A percentile compares a stretch with the other conserved stretches of the same genome.
phyloP scores from a whole-genome alignment of 768 basidiomycete species.

The Mrakia hoshinonis region DNA sequence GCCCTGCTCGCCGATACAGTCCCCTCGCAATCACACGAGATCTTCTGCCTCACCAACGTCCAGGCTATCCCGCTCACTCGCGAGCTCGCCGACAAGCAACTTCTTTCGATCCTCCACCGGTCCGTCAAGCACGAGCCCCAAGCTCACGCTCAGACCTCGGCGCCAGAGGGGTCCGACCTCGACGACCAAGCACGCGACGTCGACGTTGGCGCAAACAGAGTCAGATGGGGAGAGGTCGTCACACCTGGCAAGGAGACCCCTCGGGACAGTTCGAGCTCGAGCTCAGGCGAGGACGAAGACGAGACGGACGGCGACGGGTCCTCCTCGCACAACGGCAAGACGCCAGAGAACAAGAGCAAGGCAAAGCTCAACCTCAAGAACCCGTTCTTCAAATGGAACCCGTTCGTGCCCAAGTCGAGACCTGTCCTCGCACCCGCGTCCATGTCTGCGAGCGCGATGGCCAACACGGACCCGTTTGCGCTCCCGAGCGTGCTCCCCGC shows the following conservation, averaged over 20 bases:
- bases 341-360: constrained; percentile 6
- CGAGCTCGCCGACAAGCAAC: neutral
- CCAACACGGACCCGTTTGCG: neutral
- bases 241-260: constrained; percentile 3
- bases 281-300: constrained; percentile 9
- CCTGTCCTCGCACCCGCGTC: neutral
- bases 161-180: neutral
- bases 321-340: neutral
- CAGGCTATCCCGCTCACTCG: constrained; percentile 19
- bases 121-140: neutral
- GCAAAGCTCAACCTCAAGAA: neutral
- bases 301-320: neutral
- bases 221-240: constrained; percentile 11
- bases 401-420: neutral
- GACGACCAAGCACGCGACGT: neutral
- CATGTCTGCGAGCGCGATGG: neutral
- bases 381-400: constrained; percentile 24
- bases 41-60: constrained; percentile 21
- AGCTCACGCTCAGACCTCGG: neutral
- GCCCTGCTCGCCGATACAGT: neutral
- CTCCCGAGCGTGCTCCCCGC: neutral
- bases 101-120: neutral
- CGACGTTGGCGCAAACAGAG: too few species aligned
- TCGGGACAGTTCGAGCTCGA: neutral
- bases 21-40: constrained; percentile 4